These are phyloP conservation scores for Apiosordaria backusii DNA, from an alignment of 495 filamentous ascomycete species.

Conservation along the genomic window DNA sequence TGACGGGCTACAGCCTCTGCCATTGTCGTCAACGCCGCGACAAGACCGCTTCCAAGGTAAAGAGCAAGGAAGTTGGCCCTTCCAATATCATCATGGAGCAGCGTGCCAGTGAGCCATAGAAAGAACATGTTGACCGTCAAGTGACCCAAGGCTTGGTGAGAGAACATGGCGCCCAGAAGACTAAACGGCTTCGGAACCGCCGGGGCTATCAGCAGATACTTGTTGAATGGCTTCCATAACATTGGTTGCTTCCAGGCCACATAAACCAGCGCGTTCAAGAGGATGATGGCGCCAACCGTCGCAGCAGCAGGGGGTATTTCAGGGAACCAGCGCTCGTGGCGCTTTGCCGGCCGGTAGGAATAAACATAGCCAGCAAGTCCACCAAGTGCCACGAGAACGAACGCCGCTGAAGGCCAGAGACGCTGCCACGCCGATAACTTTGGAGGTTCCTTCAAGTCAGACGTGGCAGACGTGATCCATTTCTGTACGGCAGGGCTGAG, in stretches of 20 bases:
- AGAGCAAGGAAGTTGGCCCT: slow-evolving; percentile 78
- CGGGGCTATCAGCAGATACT: slow-evolving; percentile 69
- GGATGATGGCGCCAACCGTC: slow-evolving; percentile 66
- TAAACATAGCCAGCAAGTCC: slow-evolving; percentile 53
- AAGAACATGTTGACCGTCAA: slow-evolving; percentile 65
- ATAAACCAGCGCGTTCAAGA: slow-evolving; percentile 60
- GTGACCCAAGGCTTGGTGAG: slow-evolving; percentile 67
- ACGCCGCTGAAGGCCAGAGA: slow-evolving; percentile 59
- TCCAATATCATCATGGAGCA: slow-evolving; percentile 80
- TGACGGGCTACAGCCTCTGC: slow-evolving; percentile 50
- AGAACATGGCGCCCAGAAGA: slow-evolving; percentile 71
- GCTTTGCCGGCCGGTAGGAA: slow-evolving; percentile 60
- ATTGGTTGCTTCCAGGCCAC: slow-evolving; percentile 65
- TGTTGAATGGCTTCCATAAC: slow-evolving; percentile 70
- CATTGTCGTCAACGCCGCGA: slow-evolving; percentile 64
- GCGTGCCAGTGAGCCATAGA: slow-evolving; percentile 49
- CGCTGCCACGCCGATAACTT: slow-evolving; percentile 53
- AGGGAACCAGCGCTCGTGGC: slow-evolving; percentile 61
- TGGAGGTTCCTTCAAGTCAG: slow-evolving; percentile 45
- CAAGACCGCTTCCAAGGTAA: slow-evolving; percentile 63
- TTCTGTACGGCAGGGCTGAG: slow-evolving; percentile 38
- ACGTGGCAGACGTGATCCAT: slow-evolving; percentile 35
- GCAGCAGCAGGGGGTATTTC: slow-evolving; percentile 74
- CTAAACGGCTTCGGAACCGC: slow-evolving; percentile 62
- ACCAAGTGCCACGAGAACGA: slow-evolving; percentile 51